These are phyloP conservation scores for Cladorrhinum sp. DNA, from an alignment of 2,329 filamentous ascomycete species.

Conservation along the genomic window DNA sequence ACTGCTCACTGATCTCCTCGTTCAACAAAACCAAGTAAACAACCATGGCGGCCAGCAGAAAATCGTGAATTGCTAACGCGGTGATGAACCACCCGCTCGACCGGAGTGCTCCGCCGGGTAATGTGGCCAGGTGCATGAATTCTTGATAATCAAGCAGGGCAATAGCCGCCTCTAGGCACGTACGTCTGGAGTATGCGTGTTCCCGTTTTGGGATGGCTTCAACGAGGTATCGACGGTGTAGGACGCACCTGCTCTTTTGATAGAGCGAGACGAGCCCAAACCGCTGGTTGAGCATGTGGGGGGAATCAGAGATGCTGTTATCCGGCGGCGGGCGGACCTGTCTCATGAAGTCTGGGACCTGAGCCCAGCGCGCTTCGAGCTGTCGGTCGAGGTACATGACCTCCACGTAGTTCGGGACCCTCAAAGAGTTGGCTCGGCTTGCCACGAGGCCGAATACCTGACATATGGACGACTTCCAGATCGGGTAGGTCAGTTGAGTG, in stretches of 20 bases:
- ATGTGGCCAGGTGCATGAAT: constrained; percentile 45
- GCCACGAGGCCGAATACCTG: constrained; percentile 50
- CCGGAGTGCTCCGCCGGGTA: constrained; percentile 52
- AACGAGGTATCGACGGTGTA: constrained; percentile 52
- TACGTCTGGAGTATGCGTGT: constrained; percentile 51
- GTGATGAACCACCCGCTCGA: constrained; percentile 56
- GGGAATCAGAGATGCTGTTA: constrained; percentile 47
- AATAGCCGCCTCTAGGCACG: constrained; percentile 49
- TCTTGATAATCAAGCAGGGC: constrained; percentile 47
- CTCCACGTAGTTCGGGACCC: constrained; percentile 46
- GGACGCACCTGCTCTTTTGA: constrained; percentile 53
- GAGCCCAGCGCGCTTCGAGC: constrained; percentile 44
- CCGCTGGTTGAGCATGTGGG: constrained; percentile 48
- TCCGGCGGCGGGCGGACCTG: constrained; percentile 43
- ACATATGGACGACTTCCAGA: constrained; percentile 48
- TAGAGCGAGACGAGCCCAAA: constrained; percentile 52
- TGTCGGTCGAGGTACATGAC: constrained; percentile 46
- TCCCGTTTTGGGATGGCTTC: constrained; percentile 41
- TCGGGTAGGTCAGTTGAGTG: constrained; percentile 55
- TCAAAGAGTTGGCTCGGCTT: constrained; percentile 47
- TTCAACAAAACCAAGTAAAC: constrained; percentile 52
- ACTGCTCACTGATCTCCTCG: constrained; percentile 31
- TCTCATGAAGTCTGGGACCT: constrained; percentile 46
- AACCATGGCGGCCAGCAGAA: constrained; percentile 59
- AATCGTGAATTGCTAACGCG: constrained; percentile 58